Percentiles rank a stretch among this genome's conserved stretches.
Evolutionary conservation across 2,329 filamentous ascomycete genomes (phyloP).

Genomic region (Lachnellula occidentalis): DNA sequence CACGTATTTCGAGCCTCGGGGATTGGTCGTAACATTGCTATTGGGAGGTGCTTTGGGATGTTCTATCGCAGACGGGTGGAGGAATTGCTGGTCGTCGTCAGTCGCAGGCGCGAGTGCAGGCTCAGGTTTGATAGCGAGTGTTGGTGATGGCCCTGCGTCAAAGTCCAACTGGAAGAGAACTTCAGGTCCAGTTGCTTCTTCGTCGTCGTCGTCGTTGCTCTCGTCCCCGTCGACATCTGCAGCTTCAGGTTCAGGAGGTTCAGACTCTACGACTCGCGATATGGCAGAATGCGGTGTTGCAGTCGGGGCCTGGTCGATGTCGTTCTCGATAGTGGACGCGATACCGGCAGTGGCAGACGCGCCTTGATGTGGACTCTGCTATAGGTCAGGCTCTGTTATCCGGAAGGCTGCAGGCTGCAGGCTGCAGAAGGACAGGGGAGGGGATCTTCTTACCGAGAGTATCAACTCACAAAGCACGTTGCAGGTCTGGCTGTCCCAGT

Average conservation of each 20-base stretch:
- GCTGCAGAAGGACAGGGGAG: not conserved
- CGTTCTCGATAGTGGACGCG: not conserved
- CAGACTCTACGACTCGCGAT: not conserved
- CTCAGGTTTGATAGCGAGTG: not conserved
- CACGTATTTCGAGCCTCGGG: not conserved
- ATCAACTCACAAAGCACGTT: slow-evolving; percentile 6
- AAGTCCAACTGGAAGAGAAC: not conserved
- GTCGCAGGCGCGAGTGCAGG: not conserved
- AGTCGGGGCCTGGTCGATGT: not conserved
- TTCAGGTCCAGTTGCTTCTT: not conserved
- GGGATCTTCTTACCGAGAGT: slow-evolving; percentile 15
- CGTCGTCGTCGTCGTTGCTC: not conserved
- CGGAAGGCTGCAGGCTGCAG: not conserved
- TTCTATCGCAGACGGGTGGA: not conserved
- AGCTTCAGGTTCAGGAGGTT: not conserved
- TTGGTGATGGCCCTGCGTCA: not conserved
- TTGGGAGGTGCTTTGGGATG: not conserved
- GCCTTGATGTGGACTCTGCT: not conserved
- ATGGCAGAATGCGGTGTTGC: not conserved
- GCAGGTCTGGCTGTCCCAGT: slow-evolving; percentile 20
- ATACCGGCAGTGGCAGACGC: not conserved
- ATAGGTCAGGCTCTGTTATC: slow-evolving; percentile 5
- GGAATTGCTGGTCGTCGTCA: not conserved
- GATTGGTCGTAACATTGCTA: not conserved
- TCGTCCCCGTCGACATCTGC: not conserved